Evolutionary conservation across 1,284 basidiomycete species (phyloP), one percentile per base, ranked within the genome.

Genomic region (Puccinia coronata): DNA sequence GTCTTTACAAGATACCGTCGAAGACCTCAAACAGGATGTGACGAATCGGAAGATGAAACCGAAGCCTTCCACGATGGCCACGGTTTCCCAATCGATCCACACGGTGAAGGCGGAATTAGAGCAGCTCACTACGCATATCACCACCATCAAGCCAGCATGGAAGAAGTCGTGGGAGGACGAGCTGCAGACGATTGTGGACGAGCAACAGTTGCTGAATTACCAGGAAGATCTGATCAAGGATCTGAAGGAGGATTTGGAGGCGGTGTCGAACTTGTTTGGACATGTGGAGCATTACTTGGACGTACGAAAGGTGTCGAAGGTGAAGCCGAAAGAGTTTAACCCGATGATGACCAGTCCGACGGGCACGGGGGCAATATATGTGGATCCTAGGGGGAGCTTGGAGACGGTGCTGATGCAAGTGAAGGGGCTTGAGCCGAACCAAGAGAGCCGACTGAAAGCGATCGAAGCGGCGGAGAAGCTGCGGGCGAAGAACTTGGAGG

Each of bases 131-230:
- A 90, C 92, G 83, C 94, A 96, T 86, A 92, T 98, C 83, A 90
- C 92, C 83, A 92, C 93, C 3, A 91, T 97, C 84, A 95, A 93
- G 85, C 95, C 96, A 71, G 93, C 93, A 89, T 99, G 96, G 96
- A 95, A 96, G 88, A 95, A 96, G 89, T 98, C 96, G 34, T 99
- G 96, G 96, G 93, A 94, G 84, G 91, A 93, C 84, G 96, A 99
- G 88, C 87, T 99, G 86, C 93, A 95, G 88, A 94, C 95, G 83
- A 96, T 99, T 82, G 93, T 98, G 65, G 96, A 98, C 86, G 96
- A 99, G 87, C 96, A 99, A 86, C 93, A 96, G 84, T 93, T 97
- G 88, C 88, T 98, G 77, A 91, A 91, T 16, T 93, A 97, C 84
- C 94, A 97, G 85, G 93, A 95, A 86, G 93, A 96, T 87, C 91